Evolutionary conservation across 2,329 filamentous ascomycete species (phyloP).

Genomic region (Calcarisporium arbuscula): DNA sequence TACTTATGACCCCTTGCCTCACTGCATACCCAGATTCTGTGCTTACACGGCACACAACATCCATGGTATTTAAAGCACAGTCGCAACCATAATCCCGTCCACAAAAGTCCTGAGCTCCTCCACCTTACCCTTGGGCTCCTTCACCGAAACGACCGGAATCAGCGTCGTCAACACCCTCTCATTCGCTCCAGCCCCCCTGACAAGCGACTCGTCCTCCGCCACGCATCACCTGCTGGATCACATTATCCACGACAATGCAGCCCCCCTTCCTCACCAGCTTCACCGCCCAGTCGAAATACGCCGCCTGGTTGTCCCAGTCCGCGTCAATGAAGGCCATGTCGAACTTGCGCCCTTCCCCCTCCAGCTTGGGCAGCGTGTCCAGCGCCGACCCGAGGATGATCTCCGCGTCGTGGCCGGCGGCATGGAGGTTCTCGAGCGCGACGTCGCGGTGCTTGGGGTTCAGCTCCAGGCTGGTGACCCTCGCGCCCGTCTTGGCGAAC

Average conservation of each 20-base stretch:
- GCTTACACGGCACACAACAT: too few relatives aligned
- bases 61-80: too few relatives aligned
- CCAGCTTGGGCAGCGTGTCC: constrained; percentile 31
- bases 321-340: constrained; percentile 50
- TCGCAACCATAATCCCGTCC: too few relatives aligned
- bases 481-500: constrained; percentile 35
- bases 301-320: constrained; percentile 41
- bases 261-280: constrained; percentile 32
- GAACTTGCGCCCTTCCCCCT: constrained; percentile 34
- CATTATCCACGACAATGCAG: constrained; percentile 44
- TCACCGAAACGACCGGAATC: too few relatives aligned
- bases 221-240: constrained; percentile 24
- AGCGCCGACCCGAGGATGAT: constrained; percentile 37
- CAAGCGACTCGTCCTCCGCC: too few relatives aligned
- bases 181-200: too few relatives aligned
- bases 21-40: too few relatives aligned
- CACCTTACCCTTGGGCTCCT: too few relatives aligned
- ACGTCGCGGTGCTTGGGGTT: constrained; percentile 37
- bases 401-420: constrained; percentile 34
- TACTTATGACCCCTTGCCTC: too few relatives aligned
- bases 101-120: too few relatives aligned
- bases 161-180: too few relatives aligned
- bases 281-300: constrained; percentile 40
- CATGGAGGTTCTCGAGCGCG: constrained; percentile 34
- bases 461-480: constrained; percentile 48